Percentiles rank a stretch among this genome's conserved stretches.
phyloP scores from a whole-genome alignment of 31 red algal genomes.

The Odonthalia washingtoniensis region DNA sequence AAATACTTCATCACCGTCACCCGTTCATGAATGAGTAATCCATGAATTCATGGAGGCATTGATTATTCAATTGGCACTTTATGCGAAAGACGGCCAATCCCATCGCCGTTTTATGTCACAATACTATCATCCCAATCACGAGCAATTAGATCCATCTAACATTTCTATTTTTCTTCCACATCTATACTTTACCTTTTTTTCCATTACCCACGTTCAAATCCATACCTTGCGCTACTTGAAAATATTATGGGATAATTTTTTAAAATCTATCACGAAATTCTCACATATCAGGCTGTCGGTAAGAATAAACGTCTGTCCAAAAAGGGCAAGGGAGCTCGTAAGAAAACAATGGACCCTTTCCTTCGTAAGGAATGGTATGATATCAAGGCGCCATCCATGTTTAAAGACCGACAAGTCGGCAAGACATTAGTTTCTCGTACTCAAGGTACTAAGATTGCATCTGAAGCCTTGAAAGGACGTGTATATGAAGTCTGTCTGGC shows the following conservation, averaged over 20 bases:
- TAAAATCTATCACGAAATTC: background rate
- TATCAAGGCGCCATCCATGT: constrained; percentile 93
- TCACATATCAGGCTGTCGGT: constrained; percentile 80
- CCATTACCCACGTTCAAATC: background rate
- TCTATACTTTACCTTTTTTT: background rate
- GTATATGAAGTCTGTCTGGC: constrained; percentile 95
- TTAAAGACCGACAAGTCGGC: constrained; percentile 84
- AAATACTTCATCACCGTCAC: too few relatives aligned
- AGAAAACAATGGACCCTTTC: constrained; percentile 94
- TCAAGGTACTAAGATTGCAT: constrained; percentile 94
- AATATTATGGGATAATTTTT: background rate
- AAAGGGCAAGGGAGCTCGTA: constrained; percentile 92
- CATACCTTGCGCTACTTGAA: background rate
- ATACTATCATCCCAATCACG: too few relatives aligned
- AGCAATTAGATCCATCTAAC: background rate
- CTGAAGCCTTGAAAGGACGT: constrained; percentile 93
- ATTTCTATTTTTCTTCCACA: background rate
- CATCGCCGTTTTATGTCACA: too few relatives aligned
- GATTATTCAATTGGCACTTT: too few relatives aligned
- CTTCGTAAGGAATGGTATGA: constrained; percentile 98
- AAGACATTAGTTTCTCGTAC: constrained; percentile 97
- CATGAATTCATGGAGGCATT: too few relatives aligned
- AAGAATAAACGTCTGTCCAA: constrained; percentile 99
- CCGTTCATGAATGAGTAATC: too few relatives aligned
- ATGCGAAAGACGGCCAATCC: too few relatives aligned